These are phyloP conservation scores for Trichoderma citrinoviride DNA, from an alignment of 2,329 filamentous ascomycete genomes.

Conservation along the genomic window DNA sequence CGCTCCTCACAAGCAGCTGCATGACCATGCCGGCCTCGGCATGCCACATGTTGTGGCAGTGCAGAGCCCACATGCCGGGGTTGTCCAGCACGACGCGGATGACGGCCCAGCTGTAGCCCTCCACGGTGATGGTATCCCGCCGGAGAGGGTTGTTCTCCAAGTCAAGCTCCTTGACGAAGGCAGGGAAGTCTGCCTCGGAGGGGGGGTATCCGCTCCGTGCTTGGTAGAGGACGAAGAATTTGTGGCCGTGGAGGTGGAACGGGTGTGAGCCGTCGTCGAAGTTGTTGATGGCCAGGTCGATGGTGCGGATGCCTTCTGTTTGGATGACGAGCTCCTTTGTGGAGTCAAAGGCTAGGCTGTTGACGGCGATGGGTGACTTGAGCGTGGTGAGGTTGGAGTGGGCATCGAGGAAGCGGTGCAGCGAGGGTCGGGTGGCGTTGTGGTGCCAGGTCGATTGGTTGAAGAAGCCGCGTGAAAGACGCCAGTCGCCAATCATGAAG, in stretches of 20 bases:
- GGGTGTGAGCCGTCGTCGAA: constrained; percentile 51
- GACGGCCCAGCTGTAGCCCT: constrained; percentile 54
- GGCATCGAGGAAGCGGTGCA: constrained; percentile 37
- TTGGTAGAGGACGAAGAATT: constrained; percentile 48
- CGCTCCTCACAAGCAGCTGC: constrained; percentile 48
- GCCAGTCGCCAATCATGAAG: constrained; percentile 55
- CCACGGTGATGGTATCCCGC: constrained; percentile 48
- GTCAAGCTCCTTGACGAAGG: constrained; percentile 29
- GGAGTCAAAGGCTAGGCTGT: constrained; percentile 33
- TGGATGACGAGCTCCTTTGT: constrained; percentile 46
- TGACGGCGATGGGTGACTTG: constrained; percentile 28
- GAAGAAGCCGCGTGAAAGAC: constrained; percentile 53
- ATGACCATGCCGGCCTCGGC: constrained; percentile 57
- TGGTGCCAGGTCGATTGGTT: constrained; percentile 50
- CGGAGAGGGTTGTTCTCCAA: constrained; percentile 35
- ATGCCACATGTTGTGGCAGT: constrained; percentile 61
- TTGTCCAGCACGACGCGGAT: constrained; percentile 56
- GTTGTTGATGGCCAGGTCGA: constrained; percentile 58
- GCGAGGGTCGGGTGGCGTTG: constrained; percentile 37
- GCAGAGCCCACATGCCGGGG: constrained; percentile 56
- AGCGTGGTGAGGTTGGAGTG: constrained; percentile 22
- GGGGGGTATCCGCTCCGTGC: constrained; percentile 38
- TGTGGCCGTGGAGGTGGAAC: constrained; percentile 59
- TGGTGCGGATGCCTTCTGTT: constrained; percentile 49
- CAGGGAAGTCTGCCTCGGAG: constrained; percentile 26